These are phyloP conservation scores for Solanum bukasovii DNA, from an alignment of 257 asterid genomes.

Conservation along the genomic window DNA sequence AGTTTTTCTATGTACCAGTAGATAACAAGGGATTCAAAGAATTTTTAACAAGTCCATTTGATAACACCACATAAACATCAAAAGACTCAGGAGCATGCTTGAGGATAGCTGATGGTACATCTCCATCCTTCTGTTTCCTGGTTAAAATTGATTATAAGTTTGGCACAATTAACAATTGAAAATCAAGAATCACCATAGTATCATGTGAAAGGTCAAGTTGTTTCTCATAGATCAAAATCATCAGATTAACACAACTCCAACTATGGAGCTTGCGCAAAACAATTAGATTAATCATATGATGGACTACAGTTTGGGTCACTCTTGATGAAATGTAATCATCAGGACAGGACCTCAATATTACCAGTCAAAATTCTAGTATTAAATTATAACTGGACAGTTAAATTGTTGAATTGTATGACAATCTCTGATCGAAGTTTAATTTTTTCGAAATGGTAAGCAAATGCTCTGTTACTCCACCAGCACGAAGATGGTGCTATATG, in stretches of 20 bases:
- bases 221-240: background rate
- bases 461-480: background rate
- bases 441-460: background rate
- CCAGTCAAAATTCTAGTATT: background rate
- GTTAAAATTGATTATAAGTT: background rate
- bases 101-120: slow-evolving; percentile 58
- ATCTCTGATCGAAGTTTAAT: background rate
- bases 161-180: background rate
- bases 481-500: background rate
- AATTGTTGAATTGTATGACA: background rate
- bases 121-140: slow-evolving; percentile 46
- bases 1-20: background rate
- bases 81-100: slow-evolving; percentile 56
- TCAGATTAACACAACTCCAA: background rate
- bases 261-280: background rate
- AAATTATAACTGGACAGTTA: background rate
- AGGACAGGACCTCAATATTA: background rate
- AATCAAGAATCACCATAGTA: background rate
- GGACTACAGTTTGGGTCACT: background rate
- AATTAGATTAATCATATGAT: background rate
- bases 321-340: background rate
- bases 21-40: background rate
- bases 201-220: background rate
- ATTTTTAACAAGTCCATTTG: slow-evolving; percentile 20
- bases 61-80: slow-evolving; percentile 43